Percentiles rank a stretch among this genome's conserved stretches.
These are phyloP conservation scores for Priceomyces castillae DNA, from an alignment of 805 yeast genomes.

Conservation along the genomic window DNA sequence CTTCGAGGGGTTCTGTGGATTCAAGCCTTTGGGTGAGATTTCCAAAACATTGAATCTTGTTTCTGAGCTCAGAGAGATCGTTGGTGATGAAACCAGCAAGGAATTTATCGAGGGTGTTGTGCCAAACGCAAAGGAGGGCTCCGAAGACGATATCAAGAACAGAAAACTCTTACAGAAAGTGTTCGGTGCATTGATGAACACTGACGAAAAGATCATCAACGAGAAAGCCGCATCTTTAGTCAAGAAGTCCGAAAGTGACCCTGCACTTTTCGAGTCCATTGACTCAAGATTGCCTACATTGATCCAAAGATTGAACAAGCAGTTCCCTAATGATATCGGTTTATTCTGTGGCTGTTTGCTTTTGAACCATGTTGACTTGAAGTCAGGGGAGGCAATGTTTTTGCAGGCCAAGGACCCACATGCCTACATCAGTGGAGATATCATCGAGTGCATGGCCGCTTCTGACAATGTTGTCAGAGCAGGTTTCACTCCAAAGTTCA, in stretches of 20 bases:
- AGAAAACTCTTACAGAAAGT: slow-evolving; percentile 67
- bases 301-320: slow-evolving; percentile 72
- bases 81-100: slow-evolving; percentile 59
- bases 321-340: slow-evolving; percentile 93
- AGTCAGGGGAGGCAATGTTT: slow-evolving; percentile 94
- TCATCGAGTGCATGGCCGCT: slow-evolving; percentile 99
- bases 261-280: slow-evolving; percentile 52
- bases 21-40: slow-evolving; percentile 83
- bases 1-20: slow-evolving; percentile 98
- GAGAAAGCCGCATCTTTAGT: slow-evolving; percentile 64
- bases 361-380: slow-evolving; percentile 80
- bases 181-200: slow-evolving; percentile 81
- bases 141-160: slow-evolving; percentile 54
- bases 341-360: slow-evolving; percentile 92
- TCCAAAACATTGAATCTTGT: slow-evolving; percentile 63
- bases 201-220: slow-evolving; percentile 58
- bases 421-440: slow-evolving; percentile 95
- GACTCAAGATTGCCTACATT: slow-evolving; percentile 61
- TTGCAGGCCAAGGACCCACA: slow-evolving; percentile 97
- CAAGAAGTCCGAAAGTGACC: slow-evolving; percentile 55
- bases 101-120: slow-evolving; percentile 52
- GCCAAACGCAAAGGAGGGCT: slow-evolving; percentile 43
- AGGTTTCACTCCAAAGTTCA: slow-evolving; percentile 99
- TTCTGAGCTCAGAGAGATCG: slow-evolving; percentile 72
- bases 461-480: slow-evolving; percentile 97